Evolutionary conservation across 2,329 filamentous ascomycete genomes (phyloP), one percentile per base, ranked within the genome.

Genomic region (Aspergillus nomiae): DNA sequence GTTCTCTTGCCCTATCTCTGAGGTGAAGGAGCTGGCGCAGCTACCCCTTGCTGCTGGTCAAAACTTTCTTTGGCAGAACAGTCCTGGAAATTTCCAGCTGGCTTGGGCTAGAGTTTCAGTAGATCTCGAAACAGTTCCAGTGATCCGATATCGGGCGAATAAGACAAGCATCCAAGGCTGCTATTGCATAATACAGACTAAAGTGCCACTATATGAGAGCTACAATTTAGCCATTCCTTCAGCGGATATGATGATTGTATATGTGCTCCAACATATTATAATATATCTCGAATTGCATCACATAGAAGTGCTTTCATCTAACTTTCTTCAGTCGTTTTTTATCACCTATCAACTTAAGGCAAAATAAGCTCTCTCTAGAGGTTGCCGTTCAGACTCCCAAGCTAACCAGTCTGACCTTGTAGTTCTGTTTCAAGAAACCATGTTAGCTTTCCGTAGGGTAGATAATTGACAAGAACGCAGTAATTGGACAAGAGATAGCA

Each of bases 351-450:
- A 80, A 63, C 72, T 70, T 64, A 90, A 82, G 30, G 87, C 88
- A 68, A 87, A 83, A 63, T 89, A 84, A 10, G 89, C 88, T 65
- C 84, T 80, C 75, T 94, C 90, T 66, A 90, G 70, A 19, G 90
- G 86, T 67, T 88, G 84, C 73, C 91, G 86, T 75, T 91, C 88
- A 21, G 85, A 84, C 77, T 99, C 95, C 95, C 95, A 99, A 61
- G 94, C 94, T 72, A 99, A 83, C 95, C 95, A 99, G 78, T 99
- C 95, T 69, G 93, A 97, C 76, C 92, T 89, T 63, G 95, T 98
- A 59, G 95, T 99, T 71, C 92, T 95, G 60, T 64, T 26, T 32
- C 11, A 41, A 32, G 21, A 38, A 32, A 50, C 9, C 8, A 28
- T 19, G n/a, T 64, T 61, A 67, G 62, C 45, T 53, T 21, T 30